Base-by-base conservation (phyloP, 495 filamentous ascomycete species). In the Hyaloscypha hepaticicola region DNA sequence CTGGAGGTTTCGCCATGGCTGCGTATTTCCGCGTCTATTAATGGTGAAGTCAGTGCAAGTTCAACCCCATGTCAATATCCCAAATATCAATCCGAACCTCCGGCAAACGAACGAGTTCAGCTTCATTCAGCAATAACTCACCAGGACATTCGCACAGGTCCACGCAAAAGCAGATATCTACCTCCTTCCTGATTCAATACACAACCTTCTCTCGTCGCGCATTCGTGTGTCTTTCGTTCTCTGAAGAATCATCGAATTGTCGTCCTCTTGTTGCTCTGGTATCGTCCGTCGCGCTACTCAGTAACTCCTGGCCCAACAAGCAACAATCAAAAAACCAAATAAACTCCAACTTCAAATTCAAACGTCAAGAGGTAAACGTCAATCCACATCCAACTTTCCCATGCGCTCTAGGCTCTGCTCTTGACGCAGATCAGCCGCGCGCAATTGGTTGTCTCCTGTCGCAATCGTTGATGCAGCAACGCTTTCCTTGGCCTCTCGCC, bases 1-100 rank as follows among this genome's bases (percentile, higher is more conserved):
- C 56, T 27, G 56, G 56, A 45, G 56, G 56, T 58, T 48, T 58
- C n/a, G 33, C 56, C 56, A 58, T 58, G 25, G 21, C 50, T 53
- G 50, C 25, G 50, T 25, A 9, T 53, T 53, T 12, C 38, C 19
- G 38, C 19, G 38, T 45, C 38, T 45, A 4, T 19, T 45, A 9
- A 45, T n/a, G n/a, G n/a, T n/a, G n/a, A 45, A 16, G 38, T 45
- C 38, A 45, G 38, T 3, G 1, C 9, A 45, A 16, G 38, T 45
- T 45, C 38, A 16, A 14, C 11, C 9, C 19, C 38, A 45, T 45
- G 12, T 45, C 38, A 45, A 45, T 45, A 16, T 45, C 38, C 9
- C 9, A 45, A 16, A 4, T 16, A 45, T n/a, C n/a, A 45, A 16
- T 16, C 38, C 38, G 38, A 19, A 45, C 12, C 38, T 4, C 19